Base-by-base conservation (phyloP, 2,329 filamentous ascomycete genomes). In the Sporothrix pseudoabietina region DNA sequence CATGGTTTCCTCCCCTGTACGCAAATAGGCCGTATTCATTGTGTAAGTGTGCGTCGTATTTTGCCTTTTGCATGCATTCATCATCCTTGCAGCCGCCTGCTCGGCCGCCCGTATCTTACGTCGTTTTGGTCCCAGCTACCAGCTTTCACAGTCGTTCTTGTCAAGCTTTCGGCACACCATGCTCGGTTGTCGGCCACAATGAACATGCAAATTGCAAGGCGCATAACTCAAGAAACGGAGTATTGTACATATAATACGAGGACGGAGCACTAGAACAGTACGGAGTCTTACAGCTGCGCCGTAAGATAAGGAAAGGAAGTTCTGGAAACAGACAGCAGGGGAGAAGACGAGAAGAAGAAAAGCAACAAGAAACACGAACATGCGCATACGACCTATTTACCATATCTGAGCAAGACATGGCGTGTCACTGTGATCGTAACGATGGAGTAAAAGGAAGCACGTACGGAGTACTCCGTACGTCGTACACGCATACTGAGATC, bases 141-240 rank as follows among this genome's bases (percentile, higher is more conserved):
- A 49, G 6, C 2, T 30, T 66, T 26, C 1, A 30, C 14, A 30
- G 8, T 12, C 49, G 41, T 66, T 41, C 30, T 22, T 26, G 26
- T 26, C 26, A 26, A 26, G 41, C 7, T 49, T 66, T 32, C 22
- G 26, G 63, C 61, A 22, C 19, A 63, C 41, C 63, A 22, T 22
- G 10, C 22, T 66, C 63, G 63, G 63, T 66, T 66, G 35, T 26
- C 59, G 63, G 63, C 63, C 63, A 32, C n/a, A 32, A 19, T 6
- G 22, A 10, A 26, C 26, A 47, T 66, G 8, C 32, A 41, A 41
- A 22, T 39, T 44, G n/a, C 63, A 66, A 22, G 22, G 63, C 22
- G 44, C 41, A 66, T n/a, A 49, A n/a, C 41, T 32, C 61, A 32
- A n/a, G 44, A 69, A 16, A 39, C 16, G 26, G 44, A 69, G 44